Evolutionary conservation across 208 protist genomes (phyloP).

Genomic region (Trypanosoma congolense): DNA sequence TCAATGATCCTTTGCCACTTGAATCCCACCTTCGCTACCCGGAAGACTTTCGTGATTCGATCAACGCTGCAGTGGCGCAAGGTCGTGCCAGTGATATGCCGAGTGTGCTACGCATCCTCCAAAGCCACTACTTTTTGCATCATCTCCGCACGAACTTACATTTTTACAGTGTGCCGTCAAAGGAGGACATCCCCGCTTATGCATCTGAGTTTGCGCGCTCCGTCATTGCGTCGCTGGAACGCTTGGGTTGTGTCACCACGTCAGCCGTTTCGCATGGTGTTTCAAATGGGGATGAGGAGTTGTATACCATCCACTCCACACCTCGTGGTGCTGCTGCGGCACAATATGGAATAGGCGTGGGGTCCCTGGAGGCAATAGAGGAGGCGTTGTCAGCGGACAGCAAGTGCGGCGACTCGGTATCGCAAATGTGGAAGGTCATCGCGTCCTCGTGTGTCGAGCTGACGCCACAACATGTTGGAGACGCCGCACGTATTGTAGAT

Average conservation of each 20-base stretch:
- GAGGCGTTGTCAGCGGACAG: conserved; percentile 21
- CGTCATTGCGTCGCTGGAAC: conserved; percentile 46
- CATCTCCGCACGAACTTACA: conserved; percentile 67
- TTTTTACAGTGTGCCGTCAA: conserved; percentile 73
- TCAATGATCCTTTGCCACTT: conserved; percentile 79
- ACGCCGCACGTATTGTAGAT: conserved; percentile 54
- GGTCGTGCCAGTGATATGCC: conserved; percentile 44
- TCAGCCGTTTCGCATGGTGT: conserved; percentile 18
- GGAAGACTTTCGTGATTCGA: conserved; percentile 66
- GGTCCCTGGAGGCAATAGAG: conserved; percentile 44
- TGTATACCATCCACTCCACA: conserved; percentile 38
- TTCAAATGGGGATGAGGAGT: conserved; percentile 35
- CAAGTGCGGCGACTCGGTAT: conserved; percentile 13
- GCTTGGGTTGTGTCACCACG: conserved; percentile 38
- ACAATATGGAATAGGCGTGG: conserved; percentile 53
- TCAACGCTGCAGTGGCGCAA: conserved; percentile 75
- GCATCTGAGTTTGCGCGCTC: conserved; percentile 65
- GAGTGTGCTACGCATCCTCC: conserved; percentile 68
- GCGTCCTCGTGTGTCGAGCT: conserved; percentile 50
- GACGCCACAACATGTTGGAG: conserved; percentile 44
- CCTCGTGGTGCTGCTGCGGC: conserved; percentile 58
- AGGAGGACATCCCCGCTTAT: conserved; percentile 62
- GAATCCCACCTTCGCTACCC: conserved; percentile 77
- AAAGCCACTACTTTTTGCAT: conserved; percentile 80
- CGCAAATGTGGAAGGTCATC: conserved; percentile 41